phyloP scores from a whole-genome alignment of 495 filamentous ascomycete species.

The Xylaria castorea region DNA sequence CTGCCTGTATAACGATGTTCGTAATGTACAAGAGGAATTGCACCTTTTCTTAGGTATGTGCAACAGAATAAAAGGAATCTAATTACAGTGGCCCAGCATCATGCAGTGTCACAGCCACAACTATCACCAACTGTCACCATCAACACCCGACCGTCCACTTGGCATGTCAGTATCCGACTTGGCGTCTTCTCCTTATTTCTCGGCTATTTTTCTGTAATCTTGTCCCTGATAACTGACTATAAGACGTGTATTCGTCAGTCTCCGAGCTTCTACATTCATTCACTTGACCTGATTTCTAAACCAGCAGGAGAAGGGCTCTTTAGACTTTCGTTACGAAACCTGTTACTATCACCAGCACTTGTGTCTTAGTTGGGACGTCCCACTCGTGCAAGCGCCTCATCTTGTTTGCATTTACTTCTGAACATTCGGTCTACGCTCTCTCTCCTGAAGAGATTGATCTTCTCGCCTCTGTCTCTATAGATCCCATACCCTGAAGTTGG shows the following conservation, averaged over 20 bases:
- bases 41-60: not conserved
- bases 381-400: conserved; percentile 15
- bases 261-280: not conserved
- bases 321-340: not conserved
- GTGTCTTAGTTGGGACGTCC: not conserved
- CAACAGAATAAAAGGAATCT: conserved; percentile 3
- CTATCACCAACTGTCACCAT: conserved; percentile 8
- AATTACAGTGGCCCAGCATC: not conserved
- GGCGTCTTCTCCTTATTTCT: not conserved
- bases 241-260: conserved; percentile 10
- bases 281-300: not conserved
- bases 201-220: not conserved
- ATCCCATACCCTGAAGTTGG: not conserved
- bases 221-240: not conserved
- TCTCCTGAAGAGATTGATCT: not conserved
- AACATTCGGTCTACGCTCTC: not conserved
- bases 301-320: not conserved
- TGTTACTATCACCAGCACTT: not conserved
- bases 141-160: not conserved
- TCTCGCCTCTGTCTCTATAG: not conserved
- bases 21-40: not conserved
- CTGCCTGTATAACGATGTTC: not conserved
- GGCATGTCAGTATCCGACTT: conserved; percentile 6
- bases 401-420: not conserved
- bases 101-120: not conserved